Percentiles rank a stretch among this genome's conserved stretches.
These are phyloP conservation scores for Dinochytrium kinnereticum DNA, from an alignment of 371 early-diverging fungal species.

Conservation along the genomic window DNA sequence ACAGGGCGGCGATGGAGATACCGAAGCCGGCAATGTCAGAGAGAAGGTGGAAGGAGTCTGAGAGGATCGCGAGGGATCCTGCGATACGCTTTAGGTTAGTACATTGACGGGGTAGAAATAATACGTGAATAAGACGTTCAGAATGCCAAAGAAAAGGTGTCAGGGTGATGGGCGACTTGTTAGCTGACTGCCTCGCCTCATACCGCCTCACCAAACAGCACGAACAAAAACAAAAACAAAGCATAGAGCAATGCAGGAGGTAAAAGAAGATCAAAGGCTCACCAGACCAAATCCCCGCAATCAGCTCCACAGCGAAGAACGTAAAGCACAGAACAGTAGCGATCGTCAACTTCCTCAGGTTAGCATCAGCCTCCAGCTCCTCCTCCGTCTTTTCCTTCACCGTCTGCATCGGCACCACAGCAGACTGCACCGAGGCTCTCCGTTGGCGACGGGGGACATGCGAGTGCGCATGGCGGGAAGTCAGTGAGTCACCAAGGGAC, in stretches of 20 bases:
- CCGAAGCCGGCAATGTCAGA: slow-evolving; percentile 76
- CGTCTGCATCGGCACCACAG: not conserved
- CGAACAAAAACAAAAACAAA: slow-evolving; percentile 18
- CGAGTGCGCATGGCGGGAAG: slow-evolving; percentile 8
- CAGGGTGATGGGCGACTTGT: too few relatives aligned
- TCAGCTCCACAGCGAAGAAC: slow-evolving; percentile 73
- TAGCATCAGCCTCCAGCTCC: slow-evolving; percentile 42
- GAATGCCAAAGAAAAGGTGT: too few relatives aligned
- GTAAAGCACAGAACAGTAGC: slow-evolving; percentile 62
- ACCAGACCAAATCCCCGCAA: slow-evolving; percentile 72
- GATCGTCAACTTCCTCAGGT: slow-evolving; percentile 34
- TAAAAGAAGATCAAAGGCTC: too few relatives aligned
- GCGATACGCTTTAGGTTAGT: not conserved
- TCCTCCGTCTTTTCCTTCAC: not conserved
- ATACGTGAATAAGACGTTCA: too few relatives aligned
- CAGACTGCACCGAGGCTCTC: not conserved
- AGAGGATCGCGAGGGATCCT: slow-evolving; percentile 66
- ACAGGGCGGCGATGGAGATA: slow-evolving; percentile 73
- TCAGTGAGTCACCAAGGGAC: slow-evolving; percentile 13
- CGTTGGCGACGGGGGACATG: too few relatives aligned
- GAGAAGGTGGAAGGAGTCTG: slow-evolving; percentile 78
- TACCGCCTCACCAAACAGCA: too few relatives aligned
- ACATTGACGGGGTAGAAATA: not conserved
- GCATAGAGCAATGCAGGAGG: too few relatives aligned
- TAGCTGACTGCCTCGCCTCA: too few relatives aligned